Evolutionary conservation across 2,329 filamentous ascomycete genomes (phyloP), one percentile per base, ranked within the genome.

Genomic region (Cyanodermella asteris): DNA sequence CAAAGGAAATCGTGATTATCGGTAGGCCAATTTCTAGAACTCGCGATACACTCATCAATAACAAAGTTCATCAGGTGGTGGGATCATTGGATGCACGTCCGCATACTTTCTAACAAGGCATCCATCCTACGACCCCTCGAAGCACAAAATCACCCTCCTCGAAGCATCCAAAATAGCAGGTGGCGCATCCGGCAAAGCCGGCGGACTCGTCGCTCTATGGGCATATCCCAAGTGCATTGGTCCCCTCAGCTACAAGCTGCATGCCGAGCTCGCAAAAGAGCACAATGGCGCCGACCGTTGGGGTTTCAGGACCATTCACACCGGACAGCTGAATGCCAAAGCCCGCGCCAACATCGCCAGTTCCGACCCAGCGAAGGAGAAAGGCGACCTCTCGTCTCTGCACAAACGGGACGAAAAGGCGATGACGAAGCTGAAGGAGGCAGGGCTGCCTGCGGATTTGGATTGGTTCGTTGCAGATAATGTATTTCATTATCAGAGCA

Each of bases 121-220:
- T 45, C 70, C 77, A 15, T 69, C 64, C 16, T 94, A 76, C 53
- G 62, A 87, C 44, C 68, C 71, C 20, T 50, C 62, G 13, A 63
- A 65, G 26, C 77, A 91, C 45, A 71, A 59, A 26, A 72, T 94
- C 39, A 91, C 76, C 2, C 58, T 97, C 16, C 60, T 94, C 27
- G 87, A 97, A 55, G 81, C 87, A 1, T 70, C 69, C 3, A 61
- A 70, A 22, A 72, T 94, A 34, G 87, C 87, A 5, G 68, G 78
- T n/a, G 84, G 77, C 13, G 84, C 87, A 18, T 91, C 81, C 6
- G 87, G 87, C 20, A 94, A 93, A 51, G 84, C 87, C 1, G 87
- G 87, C 10, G 87, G 87, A 1, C 59, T 97, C 4, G 61, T 97
- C 13, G 87, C 72, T 1, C 56, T 82, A 10, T 94, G 84, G 81